These are phyloP conservation scores for Leptodontidium sp. DNA, from an alignment of 2,329 filamentous ascomycete species.

Conservation along the genomic window DNA sequence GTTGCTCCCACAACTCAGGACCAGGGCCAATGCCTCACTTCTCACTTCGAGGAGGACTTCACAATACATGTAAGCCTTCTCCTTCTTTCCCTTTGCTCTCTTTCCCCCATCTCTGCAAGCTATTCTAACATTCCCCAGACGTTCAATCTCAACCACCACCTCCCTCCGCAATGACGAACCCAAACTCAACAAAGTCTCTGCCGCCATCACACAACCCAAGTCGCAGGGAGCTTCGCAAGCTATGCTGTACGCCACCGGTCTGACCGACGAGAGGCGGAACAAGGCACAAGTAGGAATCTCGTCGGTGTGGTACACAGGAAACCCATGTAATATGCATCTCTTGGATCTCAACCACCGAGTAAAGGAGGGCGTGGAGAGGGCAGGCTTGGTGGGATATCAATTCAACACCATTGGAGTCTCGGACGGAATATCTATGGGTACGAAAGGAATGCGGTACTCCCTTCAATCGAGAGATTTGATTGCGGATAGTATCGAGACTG, in stretches of 20 bases:
- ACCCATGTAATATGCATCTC: constrained; percentile 99
- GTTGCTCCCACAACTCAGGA: constrained; percentile 45
- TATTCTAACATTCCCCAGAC: constrained; percentile 39
- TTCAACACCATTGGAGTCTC: constrained; percentile 99
- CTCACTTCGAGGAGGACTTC: constrained; percentile 42
- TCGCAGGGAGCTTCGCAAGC: constrained; percentile 98
- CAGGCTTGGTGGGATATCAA: constrained; percentile 89
- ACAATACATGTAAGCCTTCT: constrained; percentile 43
- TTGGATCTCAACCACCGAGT: constrained; percentile 70
- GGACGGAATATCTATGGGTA: constrained; percentile 98
- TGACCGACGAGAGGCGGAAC: constrained; percentile 86
- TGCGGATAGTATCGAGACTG: constrained; percentile 97
- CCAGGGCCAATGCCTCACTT: constrained; percentile 41
- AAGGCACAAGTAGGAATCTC: constrained; percentile 98
- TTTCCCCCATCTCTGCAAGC: constrained; percentile 8
- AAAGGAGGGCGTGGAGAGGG: constrained; percentile 74
- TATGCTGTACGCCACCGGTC: constrained; percentile 96
- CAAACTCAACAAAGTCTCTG: constrained; percentile 83
- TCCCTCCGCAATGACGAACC: constrained; percentile 44
- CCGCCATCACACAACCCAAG: constrained; percentile 92
- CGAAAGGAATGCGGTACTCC: constrained; percentile 94
- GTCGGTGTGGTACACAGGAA: constrained; percentile 97
- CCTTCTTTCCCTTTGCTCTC: neutral
- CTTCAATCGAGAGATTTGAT: constrained; percentile 96
- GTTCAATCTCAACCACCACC: constrained; percentile 44